Evolutionary conservation across 176 grass and related monocot genomes (phyloP).

Genomic region (Urochloa ruziziensis): DNA sequence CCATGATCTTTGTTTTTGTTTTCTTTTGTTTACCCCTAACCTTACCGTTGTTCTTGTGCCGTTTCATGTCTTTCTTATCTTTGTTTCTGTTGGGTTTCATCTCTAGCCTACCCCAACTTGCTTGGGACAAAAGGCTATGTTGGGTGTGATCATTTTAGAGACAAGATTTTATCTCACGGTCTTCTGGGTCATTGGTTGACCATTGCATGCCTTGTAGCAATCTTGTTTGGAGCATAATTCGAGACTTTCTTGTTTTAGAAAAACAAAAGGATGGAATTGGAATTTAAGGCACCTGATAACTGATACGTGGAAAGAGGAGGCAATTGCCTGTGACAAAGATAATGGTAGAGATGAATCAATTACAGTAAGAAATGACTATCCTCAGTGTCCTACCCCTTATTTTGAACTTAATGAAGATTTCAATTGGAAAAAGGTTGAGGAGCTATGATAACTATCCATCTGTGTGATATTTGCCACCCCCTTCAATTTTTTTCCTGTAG

Average conservation of each 20-base stretch:
- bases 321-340: background rate
- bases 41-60: too few species aligned
- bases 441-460: background rate
- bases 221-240: background rate
- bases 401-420: background rate
- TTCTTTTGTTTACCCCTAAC: too few species aligned
- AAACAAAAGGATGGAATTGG: background rate
- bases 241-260: background rate
- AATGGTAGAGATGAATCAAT: background rate
- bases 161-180: background rate
- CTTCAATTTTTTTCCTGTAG: background rate
- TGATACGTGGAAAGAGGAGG: too few species aligned
- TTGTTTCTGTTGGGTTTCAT: too few species aligned
- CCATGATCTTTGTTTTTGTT: too few species aligned
- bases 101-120: too few species aligned
- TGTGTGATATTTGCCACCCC: too few species aligned
- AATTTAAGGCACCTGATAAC: background rate
- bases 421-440: rapidly evolving
- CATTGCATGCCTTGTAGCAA: background rate
- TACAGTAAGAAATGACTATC: background rate
- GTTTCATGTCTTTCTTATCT: too few species aligned
- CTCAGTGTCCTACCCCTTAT: rapidly evolving
- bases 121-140: too few species aligned
- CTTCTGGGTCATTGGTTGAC: background rate
- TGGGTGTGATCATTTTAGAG: too few species aligned